Evolutionary conservation across 2,329 filamentous ascomycete genomes (phyloP).

Genomic region (Ceratocystis colombiana): DNA sequence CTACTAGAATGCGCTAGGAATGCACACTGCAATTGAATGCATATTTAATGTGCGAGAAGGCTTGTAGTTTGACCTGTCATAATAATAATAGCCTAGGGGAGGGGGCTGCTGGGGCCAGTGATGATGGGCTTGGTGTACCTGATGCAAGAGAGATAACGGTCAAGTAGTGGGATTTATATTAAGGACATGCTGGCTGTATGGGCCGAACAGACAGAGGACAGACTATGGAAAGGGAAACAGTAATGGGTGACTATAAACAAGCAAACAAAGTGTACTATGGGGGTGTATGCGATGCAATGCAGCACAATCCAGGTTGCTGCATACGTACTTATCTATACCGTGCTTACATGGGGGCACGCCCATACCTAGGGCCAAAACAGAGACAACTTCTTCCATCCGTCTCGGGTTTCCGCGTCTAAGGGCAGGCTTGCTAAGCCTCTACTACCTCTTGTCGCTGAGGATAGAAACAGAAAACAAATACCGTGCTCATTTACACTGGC

Average conservation of each 20-base stretch:
- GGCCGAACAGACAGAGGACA: too few species aligned
- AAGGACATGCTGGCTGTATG: not conserved
- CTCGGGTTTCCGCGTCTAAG: slow-evolving; percentile 7
- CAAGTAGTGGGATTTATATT: not conserved
- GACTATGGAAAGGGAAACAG: too few species aligned
- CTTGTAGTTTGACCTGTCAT: not conserved
- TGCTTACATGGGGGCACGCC: too few species aligned
- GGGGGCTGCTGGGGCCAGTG: not conserved
- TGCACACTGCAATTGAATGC: not conserved
- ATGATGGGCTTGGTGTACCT: not conserved
- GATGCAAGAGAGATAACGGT: not conserved
- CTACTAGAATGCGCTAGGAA: not conserved
- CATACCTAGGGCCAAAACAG: not conserved
- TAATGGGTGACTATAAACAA: too few species aligned
- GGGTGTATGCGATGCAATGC: too few species aligned
- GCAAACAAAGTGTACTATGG: too few species aligned
- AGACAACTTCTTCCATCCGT: not conserved
- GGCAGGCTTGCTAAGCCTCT: not conserved
- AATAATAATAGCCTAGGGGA: not conserved
- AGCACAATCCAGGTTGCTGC: too few species aligned
- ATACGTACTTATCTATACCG: too few species aligned
- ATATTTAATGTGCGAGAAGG: not conserved
- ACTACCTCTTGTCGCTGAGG: not conserved
- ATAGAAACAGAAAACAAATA: not conserved
- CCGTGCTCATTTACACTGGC: not conserved